These are phyloP conservation scores for Penicillium sclerotiorum DNA, from an alignment of 2,329 filamentous ascomycete species.

Conservation along the genomic window DNA sequence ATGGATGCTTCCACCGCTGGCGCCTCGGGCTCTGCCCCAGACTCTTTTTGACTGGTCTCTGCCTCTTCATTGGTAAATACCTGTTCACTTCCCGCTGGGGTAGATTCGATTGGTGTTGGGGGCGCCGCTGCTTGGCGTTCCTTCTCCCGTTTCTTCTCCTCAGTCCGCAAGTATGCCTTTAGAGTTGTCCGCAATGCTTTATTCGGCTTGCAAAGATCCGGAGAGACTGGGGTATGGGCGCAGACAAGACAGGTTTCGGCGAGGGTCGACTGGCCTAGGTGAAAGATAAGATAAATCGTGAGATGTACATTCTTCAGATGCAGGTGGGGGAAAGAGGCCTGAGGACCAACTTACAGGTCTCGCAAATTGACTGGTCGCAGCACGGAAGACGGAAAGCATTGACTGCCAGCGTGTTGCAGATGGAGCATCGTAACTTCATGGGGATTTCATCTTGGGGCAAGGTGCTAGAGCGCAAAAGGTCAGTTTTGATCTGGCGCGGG, in stretches of 20 bases:
- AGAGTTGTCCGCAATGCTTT: slow-evolving; percentile 92
- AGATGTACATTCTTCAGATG: too few relatives aligned
- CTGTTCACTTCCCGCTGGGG: slow-evolving; percentile 25
- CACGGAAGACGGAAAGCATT: slow-evolving; percentile 91
- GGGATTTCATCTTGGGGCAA: slow-evolving; percentile 83
- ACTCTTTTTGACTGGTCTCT: too few relatives aligned
- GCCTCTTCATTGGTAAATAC: slow-evolving; percentile 20
- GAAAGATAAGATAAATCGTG: too few relatives aligned
- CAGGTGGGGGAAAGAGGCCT: not conserved
- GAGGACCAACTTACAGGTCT: slow-evolving; percentile 67
- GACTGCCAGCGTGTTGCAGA: slow-evolving; percentile 86
- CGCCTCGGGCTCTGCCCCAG: slow-evolving; percentile 8
- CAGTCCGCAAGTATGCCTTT: slow-evolving; percentile 84
- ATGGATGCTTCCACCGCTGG: slow-evolving; percentile 15
- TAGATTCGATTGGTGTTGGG: slow-evolving; percentile 27
- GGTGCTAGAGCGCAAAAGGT: slow-evolving; percentile 58
- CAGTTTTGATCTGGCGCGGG: too few relatives aligned
- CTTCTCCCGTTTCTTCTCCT: slow-evolving; percentile 83
- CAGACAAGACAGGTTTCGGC: slow-evolving; percentile 86
- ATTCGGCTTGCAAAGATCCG: slow-evolving; percentile 83
- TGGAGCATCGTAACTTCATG: slow-evolving; percentile 93
- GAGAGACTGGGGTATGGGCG: slow-evolving; percentile 84
- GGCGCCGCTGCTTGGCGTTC: slow-evolving; percentile 49
- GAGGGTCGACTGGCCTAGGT: slow-evolving; percentile 71
- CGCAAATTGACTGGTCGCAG: slow-evolving; percentile 94